These are phyloP conservation scores for Fusarium virguliforme DNA, from an alignment of 2,329 filamentous ascomycete species.

Conservation along the genomic window DNA sequence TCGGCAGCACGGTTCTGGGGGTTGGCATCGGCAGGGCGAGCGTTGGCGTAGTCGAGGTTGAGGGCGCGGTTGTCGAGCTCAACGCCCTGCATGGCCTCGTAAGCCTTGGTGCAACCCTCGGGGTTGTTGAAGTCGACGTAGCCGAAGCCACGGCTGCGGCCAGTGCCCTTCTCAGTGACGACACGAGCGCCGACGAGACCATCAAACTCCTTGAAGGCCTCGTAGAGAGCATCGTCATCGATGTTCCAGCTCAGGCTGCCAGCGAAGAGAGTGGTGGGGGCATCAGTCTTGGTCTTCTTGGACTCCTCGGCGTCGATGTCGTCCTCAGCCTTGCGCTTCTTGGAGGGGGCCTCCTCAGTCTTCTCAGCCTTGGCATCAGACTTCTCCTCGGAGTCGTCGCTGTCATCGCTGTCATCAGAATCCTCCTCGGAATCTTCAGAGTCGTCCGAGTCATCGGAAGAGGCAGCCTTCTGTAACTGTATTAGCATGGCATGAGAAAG, in stretches of 20 bases:
- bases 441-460: constrained; percentile 52
- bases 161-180: constrained; percentile 85
- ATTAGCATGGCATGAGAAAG: constrained; percentile 30
- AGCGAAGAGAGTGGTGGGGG: constrained; percentile 80
- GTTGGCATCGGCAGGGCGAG: constrained; percentile 71
- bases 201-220: constrained; percentile 86
- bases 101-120: constrained; percentile 79
- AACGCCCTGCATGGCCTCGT: constrained; percentile 80
- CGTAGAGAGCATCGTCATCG: constrained; percentile 84
- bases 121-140: constrained; percentile 88
- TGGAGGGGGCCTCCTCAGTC: constrained; percentile 60
- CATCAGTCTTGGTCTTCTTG: constrained; percentile 80
- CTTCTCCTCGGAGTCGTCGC: constrained; percentile 57
- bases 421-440: constrained; percentile 57
- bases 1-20: constrained; percentile 72
- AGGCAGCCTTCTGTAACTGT: constrained; percentile 49
- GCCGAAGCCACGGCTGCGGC: constrained; percentile 92
- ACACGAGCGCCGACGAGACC: constrained; percentile 82
- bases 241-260: constrained; percentile 94
- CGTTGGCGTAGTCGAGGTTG: constrained; percentile 85
- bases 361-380: constrained; percentile 57
- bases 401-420: constrained; percentile 51
- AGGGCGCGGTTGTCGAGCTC: constrained; percentile 82
- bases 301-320: constrained; percentile 64
- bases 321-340: constrained; percentile 67